Percentiles rank a stretch among this genome's conserved stretches.
These are phyloP conservation scores for Ophiostoma triangulosporum DNA, from an alignment of 2,329 filamentous ascomycete genomes.

Conservation along the genomic window DNA sequence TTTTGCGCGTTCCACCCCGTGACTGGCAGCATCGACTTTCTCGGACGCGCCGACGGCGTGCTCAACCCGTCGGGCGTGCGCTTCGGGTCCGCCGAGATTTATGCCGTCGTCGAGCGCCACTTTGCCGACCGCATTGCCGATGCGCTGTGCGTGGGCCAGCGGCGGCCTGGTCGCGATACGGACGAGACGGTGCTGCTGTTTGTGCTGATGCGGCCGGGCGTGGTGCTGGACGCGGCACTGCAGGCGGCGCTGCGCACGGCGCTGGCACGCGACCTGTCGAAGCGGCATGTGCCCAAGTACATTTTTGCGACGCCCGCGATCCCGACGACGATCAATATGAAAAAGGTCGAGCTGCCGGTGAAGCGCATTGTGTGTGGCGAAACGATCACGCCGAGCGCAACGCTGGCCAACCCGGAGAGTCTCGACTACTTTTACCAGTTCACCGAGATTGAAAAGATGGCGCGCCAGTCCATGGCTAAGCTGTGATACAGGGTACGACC, in stretches of 20 bases:
- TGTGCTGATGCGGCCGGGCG: constrained; percentile 41
- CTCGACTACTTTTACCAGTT: constrained; percentile 71
- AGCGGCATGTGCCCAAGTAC: constrained; percentile 64
- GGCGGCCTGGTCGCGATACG: constrained; percentile 38
- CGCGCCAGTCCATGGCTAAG: constrained; percentile 28
- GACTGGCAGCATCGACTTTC: constrained; percentile 51
- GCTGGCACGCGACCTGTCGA: constrained; percentile 53
- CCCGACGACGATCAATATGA: constrained; percentile 72
- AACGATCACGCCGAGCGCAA: constrained; percentile 61
- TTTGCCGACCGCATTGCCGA: constrained; percentile 54
- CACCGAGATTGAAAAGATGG: constrained; percentile 50
- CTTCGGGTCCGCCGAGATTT: constrained; percentile 72
- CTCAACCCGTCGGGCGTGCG: constrained; percentile 67
- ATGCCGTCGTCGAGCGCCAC: constrained; percentile 53
- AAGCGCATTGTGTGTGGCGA: constrained; percentile 73
- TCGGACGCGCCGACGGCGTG: constrained; percentile 64
- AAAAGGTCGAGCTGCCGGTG: constrained; percentile 74
- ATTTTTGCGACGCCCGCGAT: constrained; percentile 73
- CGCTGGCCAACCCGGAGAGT: constrained; percentile 61
- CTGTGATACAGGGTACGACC: too few species aligned
- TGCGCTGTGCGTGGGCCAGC: constrained; percentile 68
- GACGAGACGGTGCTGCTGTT: constrained; percentile 45
- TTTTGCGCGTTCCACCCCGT: constrained; percentile 58
- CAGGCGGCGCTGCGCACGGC: constrained; percentile 46
- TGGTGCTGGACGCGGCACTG: constrained; percentile 37